Percentiles rank a stretch among this genome's conserved stretches.
These are phyloP conservation scores for Neodidymelliopsis sp. DNA, from an alignment of 2,329 filamentous ascomycete genomes.

Conservation along the genomic window DNA sequence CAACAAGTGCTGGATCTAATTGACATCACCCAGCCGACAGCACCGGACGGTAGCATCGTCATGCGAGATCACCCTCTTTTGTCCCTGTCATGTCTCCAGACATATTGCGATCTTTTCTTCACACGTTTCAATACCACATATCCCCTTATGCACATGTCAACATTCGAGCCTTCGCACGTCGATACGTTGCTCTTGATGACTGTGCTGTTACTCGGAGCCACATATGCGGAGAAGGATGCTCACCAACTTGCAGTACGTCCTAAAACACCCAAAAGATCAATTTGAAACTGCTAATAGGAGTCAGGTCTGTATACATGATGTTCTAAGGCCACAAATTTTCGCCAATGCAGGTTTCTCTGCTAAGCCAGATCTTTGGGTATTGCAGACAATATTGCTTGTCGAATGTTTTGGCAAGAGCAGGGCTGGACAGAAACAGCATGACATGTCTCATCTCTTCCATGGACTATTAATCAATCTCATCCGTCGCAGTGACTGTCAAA, in stretches of 20 bases:
- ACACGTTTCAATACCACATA: slow-evolving; percentile 67
- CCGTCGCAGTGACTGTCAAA: slow-evolving; percentile 61
- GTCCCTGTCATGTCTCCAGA: slow-evolving; percentile 60
- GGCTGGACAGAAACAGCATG: slow-evolving; percentile 68
- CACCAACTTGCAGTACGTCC: slow-evolving; percentile 62
- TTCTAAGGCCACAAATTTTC: slow-evolving; percentile 66
- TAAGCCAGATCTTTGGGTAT: slow-evolving; percentile 66
- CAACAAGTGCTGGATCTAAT: slow-evolving; percentile 59
- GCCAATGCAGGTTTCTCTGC: slow-evolving; percentile 64
- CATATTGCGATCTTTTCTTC: slow-evolving; percentile 67
- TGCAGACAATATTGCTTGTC: slow-evolving; percentile 68
- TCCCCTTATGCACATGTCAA: slow-evolving; percentile 65
- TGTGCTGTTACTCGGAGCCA: slow-evolving; percentile 67
- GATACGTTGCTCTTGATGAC: slow-evolving; percentile 64
- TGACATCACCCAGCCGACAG: slow-evolving; percentile 57
- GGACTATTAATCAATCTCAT: slow-evolving; percentile 64
- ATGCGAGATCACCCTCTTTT: slow-evolving; percentile 61
- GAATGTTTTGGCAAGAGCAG: slow-evolving; percentile 71
- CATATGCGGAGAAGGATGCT: slow-evolving; percentile 65
- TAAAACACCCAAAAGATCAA: not conserved
- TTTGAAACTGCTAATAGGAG: slow-evolving; percentile 2
- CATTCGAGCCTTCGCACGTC: slow-evolving; percentile 60
- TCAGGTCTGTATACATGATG: slow-evolving; percentile 66
- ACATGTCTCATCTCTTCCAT: slow-evolving; percentile 68
- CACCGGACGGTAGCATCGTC: slow-evolving; percentile 57